These are phyloP conservation scores for Acanthochlamys bracteata DNA, from an alignment of 106 monocot species.

Conservation along the genomic window DNA sequence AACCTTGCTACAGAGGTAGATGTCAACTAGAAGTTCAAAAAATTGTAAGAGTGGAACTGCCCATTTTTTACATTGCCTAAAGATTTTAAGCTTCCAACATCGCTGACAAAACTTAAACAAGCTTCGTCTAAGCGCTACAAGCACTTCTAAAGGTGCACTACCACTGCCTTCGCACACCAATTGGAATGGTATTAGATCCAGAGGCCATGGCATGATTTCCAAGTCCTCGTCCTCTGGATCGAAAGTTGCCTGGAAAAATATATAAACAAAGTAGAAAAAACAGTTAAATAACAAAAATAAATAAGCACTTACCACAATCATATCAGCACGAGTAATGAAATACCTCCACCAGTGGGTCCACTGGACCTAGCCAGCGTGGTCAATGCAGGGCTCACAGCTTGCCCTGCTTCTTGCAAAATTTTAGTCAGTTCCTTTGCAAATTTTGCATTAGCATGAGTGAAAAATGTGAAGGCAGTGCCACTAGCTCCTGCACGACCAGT, in stretches of 20 bases:
- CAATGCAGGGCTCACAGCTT: constrained; percentile 57
- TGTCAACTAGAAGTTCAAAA: too few relatives aligned
- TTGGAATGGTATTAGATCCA: constrained; percentile 46
- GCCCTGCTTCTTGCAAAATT: constrained; percentile 81
- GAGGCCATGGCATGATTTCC: constrained; percentile 34
- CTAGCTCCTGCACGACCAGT: constrained; percentile 95
- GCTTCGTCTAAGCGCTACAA: too few relatives aligned
- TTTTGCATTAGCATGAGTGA: constrained; percentile 61
- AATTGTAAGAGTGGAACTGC: too few relatives aligned
- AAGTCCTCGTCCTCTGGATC: constrained; percentile 54
- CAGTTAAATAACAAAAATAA: neutral
- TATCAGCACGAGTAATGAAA: neutral
- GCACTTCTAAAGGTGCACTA: too few relatives aligned
- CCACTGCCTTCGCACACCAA: constrained; percentile 38
- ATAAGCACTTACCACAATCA: neutral
- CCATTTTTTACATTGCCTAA: too few relatives aligned
- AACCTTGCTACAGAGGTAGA: too few relatives aligned
- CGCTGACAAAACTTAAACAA: too few relatives aligned
- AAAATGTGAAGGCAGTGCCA: constrained; percentile 75
- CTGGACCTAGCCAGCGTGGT: constrained; percentile 37
- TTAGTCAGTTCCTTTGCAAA: constrained; percentile 69
- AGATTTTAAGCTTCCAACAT: too few relatives aligned
- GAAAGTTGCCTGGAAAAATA: constrained; percentile 45
- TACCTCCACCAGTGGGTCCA: constrained; percentile 25
- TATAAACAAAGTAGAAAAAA: constrained; percentile 12